Evolutionary conservation across 768 basidiomycete genomes (phyloP).

Genomic region (Ramaria rubella): DNA sequence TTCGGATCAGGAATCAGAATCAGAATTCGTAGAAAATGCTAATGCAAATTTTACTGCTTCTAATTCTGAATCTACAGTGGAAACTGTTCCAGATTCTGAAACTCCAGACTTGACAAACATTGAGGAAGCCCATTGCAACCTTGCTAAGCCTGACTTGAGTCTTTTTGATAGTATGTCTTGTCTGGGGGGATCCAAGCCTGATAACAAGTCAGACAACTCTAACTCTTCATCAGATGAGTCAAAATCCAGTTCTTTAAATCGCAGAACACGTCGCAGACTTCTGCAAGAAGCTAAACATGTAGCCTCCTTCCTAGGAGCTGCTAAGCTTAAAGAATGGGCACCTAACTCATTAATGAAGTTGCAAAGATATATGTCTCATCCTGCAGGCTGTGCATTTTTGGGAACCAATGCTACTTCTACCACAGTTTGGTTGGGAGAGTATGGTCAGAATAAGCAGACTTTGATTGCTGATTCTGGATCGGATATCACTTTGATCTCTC

Average conservation of each 20-base stretch:
- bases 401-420: conserved; percentile 25
- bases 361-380: conserved; percentile 15
- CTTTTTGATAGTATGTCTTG: too few species aligned
- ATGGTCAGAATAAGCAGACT: background rate
- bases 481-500: conserved; percentile 32
- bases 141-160: too few species aligned
- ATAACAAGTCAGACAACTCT: too few species aligned
- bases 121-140: too few species aligned
- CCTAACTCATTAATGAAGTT: background rate
- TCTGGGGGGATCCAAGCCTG: too few species aligned
- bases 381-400: conserved; percentile 29
- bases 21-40: too few species aligned
- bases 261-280: background rate
- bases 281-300: background rate
- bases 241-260: conserved; percentile 13
- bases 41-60: too few species aligned
- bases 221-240: conserved; percentile 18
- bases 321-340: background rate
- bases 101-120: too few species aligned
- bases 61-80: too few species aligned
- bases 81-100: too few species aligned
- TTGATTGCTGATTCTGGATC: conserved; percentile 28
- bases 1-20: too few species aligned
- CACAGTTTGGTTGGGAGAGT: conserved; percentile 6
- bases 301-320: background rate